phyloP scores from a whole-genome alignment of 306 rosid species.

The Gastrolobium villosum region DNA sequence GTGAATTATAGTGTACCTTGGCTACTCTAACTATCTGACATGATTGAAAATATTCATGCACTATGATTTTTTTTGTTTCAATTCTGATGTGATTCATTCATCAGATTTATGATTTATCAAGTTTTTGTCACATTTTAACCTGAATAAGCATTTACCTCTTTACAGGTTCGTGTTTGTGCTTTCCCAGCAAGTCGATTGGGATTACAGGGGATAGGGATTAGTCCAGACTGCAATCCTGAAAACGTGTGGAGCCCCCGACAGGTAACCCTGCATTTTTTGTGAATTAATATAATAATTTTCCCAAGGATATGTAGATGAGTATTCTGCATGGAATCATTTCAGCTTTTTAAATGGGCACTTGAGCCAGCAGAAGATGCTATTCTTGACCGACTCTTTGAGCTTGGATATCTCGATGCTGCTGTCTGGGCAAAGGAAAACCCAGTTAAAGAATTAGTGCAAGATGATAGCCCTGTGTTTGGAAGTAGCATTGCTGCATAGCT shows the following conservation, averaged over 20 bases:
- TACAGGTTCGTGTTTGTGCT: slow-evolving; percentile 88
- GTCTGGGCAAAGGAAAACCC: slow-evolving; percentile 91
- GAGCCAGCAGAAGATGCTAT: slow-evolving; percentile 87
- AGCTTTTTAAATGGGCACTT: slow-evolving; percentile 66
- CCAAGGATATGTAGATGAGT: not conserved
- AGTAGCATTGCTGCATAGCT: slow-evolving; percentile 47
- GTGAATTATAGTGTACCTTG: not conserved
- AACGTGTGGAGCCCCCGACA: slow-evolving; percentile 52
- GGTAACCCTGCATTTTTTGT: slow-evolving; percentile 52
- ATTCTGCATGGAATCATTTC: slow-evolving; percentile 45
- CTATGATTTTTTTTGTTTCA: slow-evolving; percentile 14
- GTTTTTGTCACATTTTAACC: slow-evolving; percentile 25
- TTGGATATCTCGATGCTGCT: slow-evolving; percentile 88
- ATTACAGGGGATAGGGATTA: slow-evolving; percentile 65
- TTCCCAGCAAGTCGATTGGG: slow-evolving; percentile 85
- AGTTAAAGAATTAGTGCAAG: slow-evolving; percentile 65
- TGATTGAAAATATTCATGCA: slow-evolving; percentile 4
- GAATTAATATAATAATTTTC: slow-evolving; percentile 33
- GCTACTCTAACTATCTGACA: not conserved
- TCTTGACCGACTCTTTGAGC: slow-evolving; percentile 83
- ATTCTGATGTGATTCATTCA: slow-evolving; percentile 18
- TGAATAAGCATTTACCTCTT: slow-evolving; percentile 3
- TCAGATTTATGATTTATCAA: slow-evolving; percentile 16
- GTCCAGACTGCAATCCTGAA: slow-evolving; percentile 66
- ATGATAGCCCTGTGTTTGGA: slow-evolving; percentile 50